Conservation (phyloP, 208 protist genomes). For the Trypanosomatidae sp. region DNA sequence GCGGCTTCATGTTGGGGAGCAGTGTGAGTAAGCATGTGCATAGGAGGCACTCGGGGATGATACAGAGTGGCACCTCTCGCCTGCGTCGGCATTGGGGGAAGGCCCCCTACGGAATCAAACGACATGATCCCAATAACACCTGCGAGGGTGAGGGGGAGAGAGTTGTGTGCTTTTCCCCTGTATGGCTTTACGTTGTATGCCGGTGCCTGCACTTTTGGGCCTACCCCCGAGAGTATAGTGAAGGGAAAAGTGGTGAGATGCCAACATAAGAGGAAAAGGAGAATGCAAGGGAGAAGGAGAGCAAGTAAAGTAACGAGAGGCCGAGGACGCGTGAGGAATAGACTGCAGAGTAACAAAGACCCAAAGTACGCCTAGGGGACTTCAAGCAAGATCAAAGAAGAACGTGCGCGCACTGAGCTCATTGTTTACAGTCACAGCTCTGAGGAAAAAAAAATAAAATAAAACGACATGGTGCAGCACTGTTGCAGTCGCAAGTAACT, state of each 20-base stretch:
- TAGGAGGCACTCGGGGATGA: conserved; percentile 8
- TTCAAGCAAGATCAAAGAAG: background rate
- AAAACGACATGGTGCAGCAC: too few relatives aligned
- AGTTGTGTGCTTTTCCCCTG: background rate
- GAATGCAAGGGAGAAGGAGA: background rate
- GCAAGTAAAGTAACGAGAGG: background rate
- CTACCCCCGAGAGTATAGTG: background rate
- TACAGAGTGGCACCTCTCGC: conserved; percentile 13
- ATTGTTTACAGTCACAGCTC: background rate
- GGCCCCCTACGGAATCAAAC: conserved; percentile 17
- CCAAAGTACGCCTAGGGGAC: background rate
- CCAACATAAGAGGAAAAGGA: background rate
- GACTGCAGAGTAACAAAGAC: background rate
- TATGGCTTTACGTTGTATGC: background rate
- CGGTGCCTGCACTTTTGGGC: background rate
- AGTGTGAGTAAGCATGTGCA: background rate
- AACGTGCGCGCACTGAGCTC: background rate
- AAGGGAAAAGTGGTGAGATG: background rate
- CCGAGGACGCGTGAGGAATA: background rate
- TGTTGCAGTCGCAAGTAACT: too few relatives aligned
- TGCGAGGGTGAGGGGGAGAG: background rate
- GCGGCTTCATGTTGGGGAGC: background rate
- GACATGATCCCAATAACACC: conserved; percentile 5
- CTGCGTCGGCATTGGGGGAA: conserved; percentile 24
- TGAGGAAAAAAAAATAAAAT: background rate